Base-by-base conservation (phyloP, 345 rosid species). In the Corchorus olitorius region DNA sequence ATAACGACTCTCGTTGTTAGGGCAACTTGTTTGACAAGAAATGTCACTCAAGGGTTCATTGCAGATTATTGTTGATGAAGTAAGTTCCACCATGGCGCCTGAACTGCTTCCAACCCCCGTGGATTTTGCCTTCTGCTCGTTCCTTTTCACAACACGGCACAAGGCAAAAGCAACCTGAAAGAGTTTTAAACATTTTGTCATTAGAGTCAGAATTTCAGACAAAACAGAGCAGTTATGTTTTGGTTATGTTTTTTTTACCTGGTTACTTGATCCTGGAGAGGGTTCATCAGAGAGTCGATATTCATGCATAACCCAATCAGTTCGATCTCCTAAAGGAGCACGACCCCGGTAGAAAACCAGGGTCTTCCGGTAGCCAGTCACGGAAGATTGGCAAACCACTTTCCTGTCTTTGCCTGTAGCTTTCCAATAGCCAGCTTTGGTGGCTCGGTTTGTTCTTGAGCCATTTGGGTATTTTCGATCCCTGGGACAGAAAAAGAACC, bases 401-500 rank as follows among this genome's bases (percentile, higher is more conserved):
- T 89, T 86, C 67, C 92, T 70, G 87, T 91, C 95, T 85, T 93
- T 95, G 3, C 99, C 98, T 0, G 97, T 92, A 53, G 98, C 98
- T 81, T 94, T 92, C 98, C 97, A 94, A 71, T 94, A 92, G 49
- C 98, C 97, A 61, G 94, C 88, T 79, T 85, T 88, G 64, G 99
- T 95, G 77, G 98, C 97, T 82, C 98, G 77, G 62, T 95, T 95
- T 37, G 96, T 87, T 79, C 96, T 79, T 5, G 89, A 90, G 27
- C 96, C 97, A 75, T 91, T 95, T 0, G 94, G 96, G 69, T 93
- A 90, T 81, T 95, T 93, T 65, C 93, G 83, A 72, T 95, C 98
- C 63, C 97, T 79, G 4, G 90, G 93, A 79, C 93, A 91, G 86
- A 92, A 93, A 83, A 95, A 95, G 89, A 93, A 95, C 98, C 97